These are phyloP conservation scores for Clausena lansium DNA, from an alignment of 345 rosid species.

Conservation along the genomic window DNA sequence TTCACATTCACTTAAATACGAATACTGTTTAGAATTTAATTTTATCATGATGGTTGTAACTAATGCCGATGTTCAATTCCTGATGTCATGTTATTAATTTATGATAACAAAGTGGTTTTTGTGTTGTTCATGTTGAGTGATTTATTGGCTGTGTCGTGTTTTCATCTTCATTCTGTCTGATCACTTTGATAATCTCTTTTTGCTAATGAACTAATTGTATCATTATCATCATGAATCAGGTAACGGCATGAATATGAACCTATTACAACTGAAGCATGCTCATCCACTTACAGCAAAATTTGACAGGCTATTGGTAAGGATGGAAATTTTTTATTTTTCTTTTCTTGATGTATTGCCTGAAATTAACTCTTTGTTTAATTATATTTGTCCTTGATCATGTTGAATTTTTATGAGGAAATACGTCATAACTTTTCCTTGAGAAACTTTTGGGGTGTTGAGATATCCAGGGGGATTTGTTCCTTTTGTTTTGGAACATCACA, in stretches of 20 bases:
- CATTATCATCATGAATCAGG: conserved; percentile 30
- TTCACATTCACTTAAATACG: neutral
- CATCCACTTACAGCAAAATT: conserved; percentile 54
- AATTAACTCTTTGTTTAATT: conserved; percentile 1
- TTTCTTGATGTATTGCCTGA: neutral
- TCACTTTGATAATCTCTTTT: conserved; percentile 1
- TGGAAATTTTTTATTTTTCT: conserved; percentile 1
- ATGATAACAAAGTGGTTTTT: neutral
- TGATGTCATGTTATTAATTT: neutral
- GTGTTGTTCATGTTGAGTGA: neutral
- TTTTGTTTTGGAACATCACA: neutral
- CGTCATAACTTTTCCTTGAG: neutral
- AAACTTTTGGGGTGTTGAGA: neutral
- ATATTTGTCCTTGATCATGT: neutral
- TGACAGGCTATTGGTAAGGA: conserved; percentile 76
- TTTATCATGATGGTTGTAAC: neutral
- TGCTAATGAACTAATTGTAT: conserved; percentile 20
- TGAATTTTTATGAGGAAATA: neutral
- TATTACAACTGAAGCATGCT: conserved; percentile 43
- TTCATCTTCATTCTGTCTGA: neutral
- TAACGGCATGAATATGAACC: conserved; percentile 30
- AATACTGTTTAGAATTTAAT: neutral
- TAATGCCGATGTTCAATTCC: neutral
- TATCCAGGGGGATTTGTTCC: neutral
- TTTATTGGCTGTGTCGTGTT: conserved; percentile 23